A percentile compares a stretch with the other conserved stretches of the same genome.
Evolutionary conservation across 73 alveolate genomes (phyloP).

Genomic region (Breviolum minutum): DNA sequence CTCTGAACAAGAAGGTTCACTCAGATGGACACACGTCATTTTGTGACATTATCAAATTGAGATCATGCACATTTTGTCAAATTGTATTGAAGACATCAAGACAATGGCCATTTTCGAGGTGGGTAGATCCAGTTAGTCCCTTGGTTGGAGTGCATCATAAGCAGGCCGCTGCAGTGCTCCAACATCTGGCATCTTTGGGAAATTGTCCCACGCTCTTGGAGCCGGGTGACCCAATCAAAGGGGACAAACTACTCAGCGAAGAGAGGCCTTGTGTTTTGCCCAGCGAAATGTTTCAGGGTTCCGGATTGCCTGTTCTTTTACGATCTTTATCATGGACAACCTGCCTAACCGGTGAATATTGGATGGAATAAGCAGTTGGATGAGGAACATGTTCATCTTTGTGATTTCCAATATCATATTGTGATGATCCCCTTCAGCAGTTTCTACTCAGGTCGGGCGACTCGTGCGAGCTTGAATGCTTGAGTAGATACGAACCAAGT

Average conservation of each 20-base stretch:
- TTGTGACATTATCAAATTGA: background rate
- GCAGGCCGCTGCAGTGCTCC: background rate
- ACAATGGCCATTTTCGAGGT: background rate
- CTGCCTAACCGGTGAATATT: background rate
- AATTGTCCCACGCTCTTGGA: conserved; percentile 55
- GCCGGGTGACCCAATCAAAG: background rate
- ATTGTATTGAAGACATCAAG: background rate
- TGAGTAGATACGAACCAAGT: conserved; percentile 18
- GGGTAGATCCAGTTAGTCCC: background rate
- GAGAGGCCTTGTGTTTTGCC: background rate
- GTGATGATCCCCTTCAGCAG: background rate
- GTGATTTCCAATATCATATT: background rate
- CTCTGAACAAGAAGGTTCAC: background rate
- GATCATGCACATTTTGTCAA: background rate
- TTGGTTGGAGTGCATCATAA: background rate
- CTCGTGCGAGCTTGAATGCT: conserved; percentile 11
- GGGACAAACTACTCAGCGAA: background rate
- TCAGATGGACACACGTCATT: background rate
- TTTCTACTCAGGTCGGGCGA: conserved; percentile 10
- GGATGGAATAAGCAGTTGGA: background rate
- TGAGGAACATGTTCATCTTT: background rate
- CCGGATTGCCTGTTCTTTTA: no score
- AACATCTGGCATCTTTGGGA: conserved; percentile 26
- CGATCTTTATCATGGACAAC: no score
- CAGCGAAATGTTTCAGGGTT: background rate